Conservation (phyloP, 1,139 yeast genomes). For the Candida frijolesensis region DNA sequence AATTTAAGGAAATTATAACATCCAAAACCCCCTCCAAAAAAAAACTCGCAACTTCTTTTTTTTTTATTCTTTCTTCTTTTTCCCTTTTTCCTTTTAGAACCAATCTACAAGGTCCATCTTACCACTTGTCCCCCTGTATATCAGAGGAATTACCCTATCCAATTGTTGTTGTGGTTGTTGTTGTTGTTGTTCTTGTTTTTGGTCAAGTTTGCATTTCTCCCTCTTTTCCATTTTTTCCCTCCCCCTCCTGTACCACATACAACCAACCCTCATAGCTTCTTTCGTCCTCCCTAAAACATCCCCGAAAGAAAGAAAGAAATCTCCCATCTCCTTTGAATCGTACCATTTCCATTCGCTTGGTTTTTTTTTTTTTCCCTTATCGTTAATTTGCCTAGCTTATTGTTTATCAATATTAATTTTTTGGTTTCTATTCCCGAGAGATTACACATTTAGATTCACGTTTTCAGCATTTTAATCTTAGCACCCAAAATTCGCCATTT, state of each 20-base stretch:
- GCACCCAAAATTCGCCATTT: not conserved
- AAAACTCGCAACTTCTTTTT: not conserved
- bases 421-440: not conserved
- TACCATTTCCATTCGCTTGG: conserved; percentile 1
- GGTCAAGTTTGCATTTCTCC: not conserved
- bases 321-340: too few species aligned
- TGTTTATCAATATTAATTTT: not conserved
- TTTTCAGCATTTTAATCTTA: not conserved
- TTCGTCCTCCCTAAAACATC: not conserved
- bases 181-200: not conserved
- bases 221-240: not conserved
- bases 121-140: not conserved
- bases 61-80: not conserved
- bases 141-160: not conserved
- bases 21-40: not conserved
- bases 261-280: not conserved
- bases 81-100: not conserved
- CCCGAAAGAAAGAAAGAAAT: not conserved
- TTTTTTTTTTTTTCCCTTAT: not conserved
- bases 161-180: not conserved
- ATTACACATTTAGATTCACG: not conserved
- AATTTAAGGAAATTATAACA: conserved; percentile 1
- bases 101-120: not conserved
- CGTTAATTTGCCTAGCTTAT: not conserved
- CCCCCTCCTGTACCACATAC: not conserved